Evolutionary conservation across 2,329 filamentous ascomycete species (phyloP).

Genomic region (Colletotrichum cereale): DNA sequence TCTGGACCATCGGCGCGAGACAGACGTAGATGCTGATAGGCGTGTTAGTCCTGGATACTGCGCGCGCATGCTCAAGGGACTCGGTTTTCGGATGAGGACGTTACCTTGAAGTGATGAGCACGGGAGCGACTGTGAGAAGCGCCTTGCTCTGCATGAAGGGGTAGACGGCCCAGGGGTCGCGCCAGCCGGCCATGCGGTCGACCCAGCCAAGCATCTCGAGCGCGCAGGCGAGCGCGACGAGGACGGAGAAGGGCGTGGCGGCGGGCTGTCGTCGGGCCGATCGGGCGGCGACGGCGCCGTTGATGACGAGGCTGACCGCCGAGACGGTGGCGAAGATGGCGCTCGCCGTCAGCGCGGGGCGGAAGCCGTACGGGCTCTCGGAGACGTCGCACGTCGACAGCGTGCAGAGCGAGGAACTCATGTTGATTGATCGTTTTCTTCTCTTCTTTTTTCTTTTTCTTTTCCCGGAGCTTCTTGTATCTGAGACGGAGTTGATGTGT

Average conservation of each 20-base stretch:
- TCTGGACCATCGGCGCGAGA: conserved; percentile 44
- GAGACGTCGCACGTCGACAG: conserved; percentile 43
- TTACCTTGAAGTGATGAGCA: conserved; percentile 46
- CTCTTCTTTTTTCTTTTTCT: neutral
- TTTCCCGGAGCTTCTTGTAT: neutral
- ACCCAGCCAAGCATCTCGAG: conserved; percentile 45
- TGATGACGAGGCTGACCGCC: conserved; percentile 39
- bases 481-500: neutral
- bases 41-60: neutral
- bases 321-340: conserved; percentile 44
- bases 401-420: conserved; percentile 35
- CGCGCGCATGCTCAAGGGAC: too few relatives aligned
- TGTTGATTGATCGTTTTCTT: neutral
- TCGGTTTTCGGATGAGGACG: too few relatives aligned
- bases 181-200: conserved; percentile 42
- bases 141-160: conserved; percentile 44
- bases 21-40: conserved; percentile 46
- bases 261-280: conserved; percentile 8
- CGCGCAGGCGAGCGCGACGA: conserved; percentile 43
- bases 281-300: conserved; percentile 40
- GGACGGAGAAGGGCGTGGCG: conserved; percentile 40
- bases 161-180: conserved; percentile 44
- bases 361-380: conserved; percentile 45
- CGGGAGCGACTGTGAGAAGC: conserved; percentile 46
- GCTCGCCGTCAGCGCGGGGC: conserved; percentile 38